These are phyloP conservation scores for Penstemon davidsonii DNA, from an alignment of 257 asterid species.

Conservation along the genomic window DNA sequence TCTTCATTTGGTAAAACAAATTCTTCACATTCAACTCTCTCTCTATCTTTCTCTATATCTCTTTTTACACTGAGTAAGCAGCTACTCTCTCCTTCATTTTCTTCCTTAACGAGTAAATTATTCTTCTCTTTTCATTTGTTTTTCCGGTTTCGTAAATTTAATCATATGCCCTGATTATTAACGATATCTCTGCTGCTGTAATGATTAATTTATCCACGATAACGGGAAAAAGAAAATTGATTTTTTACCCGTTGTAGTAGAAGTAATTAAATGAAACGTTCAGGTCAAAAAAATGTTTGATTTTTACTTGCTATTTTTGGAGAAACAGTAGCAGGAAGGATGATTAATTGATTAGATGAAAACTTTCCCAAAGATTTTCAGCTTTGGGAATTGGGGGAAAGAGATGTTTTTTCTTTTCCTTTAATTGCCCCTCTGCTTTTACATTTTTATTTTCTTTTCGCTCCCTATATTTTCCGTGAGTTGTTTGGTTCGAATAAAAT, in stretches of 20 bases:
- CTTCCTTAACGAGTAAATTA: too few relatives aligned
- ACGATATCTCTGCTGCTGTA: slow-evolving; percentile 13
- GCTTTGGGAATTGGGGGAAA: slow-evolving; percentile 36
- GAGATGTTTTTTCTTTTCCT: slow-evolving; percentile 24
- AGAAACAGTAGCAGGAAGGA: slow-evolving; percentile 9
- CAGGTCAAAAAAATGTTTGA: too few relatives aligned
- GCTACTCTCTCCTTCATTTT: too few relatives aligned
- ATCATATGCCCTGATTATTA: slow-evolving; percentile 3
- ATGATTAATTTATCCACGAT: slow-evolving; percentile 9
- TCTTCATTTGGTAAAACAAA: slow-evolving; percentile 50
- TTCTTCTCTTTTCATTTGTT: neutral
- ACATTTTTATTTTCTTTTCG: neutral
- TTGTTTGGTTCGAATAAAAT: slow-evolving; percentile 31
- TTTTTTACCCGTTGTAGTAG: neutral
- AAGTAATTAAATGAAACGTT: too few relatives aligned
- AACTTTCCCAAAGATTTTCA: neutral
- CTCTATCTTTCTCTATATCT: neutral
- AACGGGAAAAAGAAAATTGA: too few relatives aligned
- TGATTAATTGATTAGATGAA: slow-evolving; percentile 5
- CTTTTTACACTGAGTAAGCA: slow-evolving; percentile 5
- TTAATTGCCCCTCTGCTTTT: neutral
- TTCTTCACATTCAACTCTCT: neutral
- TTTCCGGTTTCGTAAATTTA: neutral
- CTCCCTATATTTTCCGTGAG: too few relatives aligned
- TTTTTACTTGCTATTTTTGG: slow-evolving; percentile 33